Evolutionary conservation across 352 stramenopile species (phyloP), one percentile per base, ranked within the genome.

Genomic region (Globisporangium echinulatum): DNA sequence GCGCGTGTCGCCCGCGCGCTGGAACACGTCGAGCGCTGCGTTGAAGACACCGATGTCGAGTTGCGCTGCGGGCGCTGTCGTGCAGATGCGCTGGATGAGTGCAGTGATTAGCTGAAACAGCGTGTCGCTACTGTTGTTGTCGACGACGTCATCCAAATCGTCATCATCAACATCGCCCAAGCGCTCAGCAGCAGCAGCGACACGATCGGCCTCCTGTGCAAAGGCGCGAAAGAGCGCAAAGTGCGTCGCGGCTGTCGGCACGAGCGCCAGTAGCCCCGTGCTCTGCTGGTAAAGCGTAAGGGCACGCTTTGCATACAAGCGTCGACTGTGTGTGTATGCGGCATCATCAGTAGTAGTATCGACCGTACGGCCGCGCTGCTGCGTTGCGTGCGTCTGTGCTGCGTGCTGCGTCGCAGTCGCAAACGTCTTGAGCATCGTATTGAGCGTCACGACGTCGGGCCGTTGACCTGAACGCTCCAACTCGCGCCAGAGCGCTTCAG

Each of bases 21-120:
- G 70, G 25, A 83, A 83, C 52, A 73, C 88, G 54, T 88, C 80
- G 46, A 92, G 75, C 2, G 69, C 80, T 33, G 80, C 74, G 57
- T 90, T 90, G 40, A 84, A 80, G 36, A 89, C 82, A 15, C 70
- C 72, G 13, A 69, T 51, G 15, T 85, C 70, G 19, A 92, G 48
- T 14, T 61, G 64, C 11, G 63, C 38, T 5, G 61, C 8, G 0
- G 75, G 69, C 9, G 74, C 72, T 15, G 80, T 68, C 33, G 56
- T 64, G 38, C 80, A 92, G 7, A 79, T 74, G 7, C 57, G 68
- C 38, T 72, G 71, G 46, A 92, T 72, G 42, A 82, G 62, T 50
- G 46, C 7, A 68, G 53, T 8, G 67, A 67, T 51, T 50, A 52
- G 50, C 9, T 52, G 6, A 19, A 50, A 38, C 44, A 76, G 77